Evolutionary conservation across 768 basidiomycete species (phyloP), one percentile per base, ranked within the genome.

Genomic region (Rhizopogon salebrosus): DNA sequence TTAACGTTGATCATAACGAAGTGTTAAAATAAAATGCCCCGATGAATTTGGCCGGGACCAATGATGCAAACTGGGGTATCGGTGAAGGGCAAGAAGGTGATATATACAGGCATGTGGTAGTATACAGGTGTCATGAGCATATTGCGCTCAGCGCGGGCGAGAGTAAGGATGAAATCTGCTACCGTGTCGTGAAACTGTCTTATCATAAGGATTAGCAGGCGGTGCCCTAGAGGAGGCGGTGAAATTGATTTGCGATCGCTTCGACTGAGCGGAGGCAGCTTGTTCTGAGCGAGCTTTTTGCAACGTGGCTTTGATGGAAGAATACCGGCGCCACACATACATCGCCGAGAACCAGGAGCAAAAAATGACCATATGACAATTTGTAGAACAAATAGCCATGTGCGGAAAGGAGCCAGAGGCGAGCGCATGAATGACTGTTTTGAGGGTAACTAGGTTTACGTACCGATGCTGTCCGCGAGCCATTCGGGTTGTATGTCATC

Each of bases 381-480:
- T 48, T 35, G 31, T 49, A 52, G 49, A 26, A 50, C 41, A 49
- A 52, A 23, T 34, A 31, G 45, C 45, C 45, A 46, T 10, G 31
- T 34, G 45, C 52, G 52, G 34, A 51, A 9, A 48, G 24, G 27
- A 48, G 45, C 45, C 45, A 46, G 29, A 46, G 40, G 41, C 39
- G 27, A 42, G 27, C 20, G 29, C 41, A 51, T 46, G 50, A 51
- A 31, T 11, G 16, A 51, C 27, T 31, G 50, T 34, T 13, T 31
- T 31, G 16, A 26, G 1, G n/a, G 18, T 13, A n/a, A 23, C 16
- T 7, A 18, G 22, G 9, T 23, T 38, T 43, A 67, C 87, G 70
- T 71, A 92, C 92, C 90, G 62, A 97, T 82, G 60, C 76, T 79
- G 34, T 84, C 80, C 1, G 92, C 85, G 59, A 79, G 85, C 85